Evolutionary conservation across 2,329 filamentous ascomycete species (phyloP).

Genomic region (Fusarium sterilihyphosum): DNA sequence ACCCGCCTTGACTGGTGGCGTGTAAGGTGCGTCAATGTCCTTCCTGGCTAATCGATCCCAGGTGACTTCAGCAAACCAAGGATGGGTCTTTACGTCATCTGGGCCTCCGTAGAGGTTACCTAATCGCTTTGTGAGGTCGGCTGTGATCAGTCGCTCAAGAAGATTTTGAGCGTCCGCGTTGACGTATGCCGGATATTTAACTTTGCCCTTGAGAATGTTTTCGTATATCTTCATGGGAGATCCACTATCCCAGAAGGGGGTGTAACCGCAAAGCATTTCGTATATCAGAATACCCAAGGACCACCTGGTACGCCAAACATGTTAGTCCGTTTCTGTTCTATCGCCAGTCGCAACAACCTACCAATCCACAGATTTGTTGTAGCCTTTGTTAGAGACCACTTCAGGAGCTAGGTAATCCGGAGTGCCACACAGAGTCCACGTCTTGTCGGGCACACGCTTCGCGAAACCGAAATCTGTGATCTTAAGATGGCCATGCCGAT

Average conservation of each 20-base stretch:
- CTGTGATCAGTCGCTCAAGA: slow-evolving; percentile 90
- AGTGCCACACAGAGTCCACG: slow-evolving; percentile 97
- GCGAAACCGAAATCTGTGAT: slow-evolving; percentile 99
- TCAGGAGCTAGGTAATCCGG: slow-evolving; percentile 97
- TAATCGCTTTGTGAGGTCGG: slow-evolving; percentile 92
- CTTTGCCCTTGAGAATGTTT: slow-evolving; percentile 94
- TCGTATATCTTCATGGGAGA: slow-evolving; percentile 99
- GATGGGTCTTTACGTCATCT: slow-evolving; percentile 92
- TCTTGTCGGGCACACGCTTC: slow-evolving; percentile 98
- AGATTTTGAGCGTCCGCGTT: slow-evolving; percentile 94
- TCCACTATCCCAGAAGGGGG: slow-evolving; percentile 97
- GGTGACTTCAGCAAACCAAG: slow-evolving; percentile 97
- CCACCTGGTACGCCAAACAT: slow-evolving; percentile 74
- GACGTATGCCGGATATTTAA: slow-evolving; percentile 97
- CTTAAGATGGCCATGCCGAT: slow-evolving; percentile 93
- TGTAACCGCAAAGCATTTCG: slow-evolving; percentile 99
- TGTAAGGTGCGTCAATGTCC: slow-evolving; percentile 98
- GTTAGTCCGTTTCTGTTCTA: slow-evolving; percentile 6
- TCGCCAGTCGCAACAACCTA: slow-evolving; percentile 58
- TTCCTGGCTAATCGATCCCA: slow-evolving; percentile 95
- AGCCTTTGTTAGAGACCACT: slow-evolving; percentile 98
- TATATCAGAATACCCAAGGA: slow-evolving; percentile 98
- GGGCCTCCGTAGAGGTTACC: slow-evolving; percentile 93
- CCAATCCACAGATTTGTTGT: slow-evolving; percentile 99
- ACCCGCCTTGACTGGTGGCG: slow-evolving; percentile 92